Conservation (phyloP, 2,329 filamentous ascomycete species). For the Fusarium pseudograminearum region DNA sequence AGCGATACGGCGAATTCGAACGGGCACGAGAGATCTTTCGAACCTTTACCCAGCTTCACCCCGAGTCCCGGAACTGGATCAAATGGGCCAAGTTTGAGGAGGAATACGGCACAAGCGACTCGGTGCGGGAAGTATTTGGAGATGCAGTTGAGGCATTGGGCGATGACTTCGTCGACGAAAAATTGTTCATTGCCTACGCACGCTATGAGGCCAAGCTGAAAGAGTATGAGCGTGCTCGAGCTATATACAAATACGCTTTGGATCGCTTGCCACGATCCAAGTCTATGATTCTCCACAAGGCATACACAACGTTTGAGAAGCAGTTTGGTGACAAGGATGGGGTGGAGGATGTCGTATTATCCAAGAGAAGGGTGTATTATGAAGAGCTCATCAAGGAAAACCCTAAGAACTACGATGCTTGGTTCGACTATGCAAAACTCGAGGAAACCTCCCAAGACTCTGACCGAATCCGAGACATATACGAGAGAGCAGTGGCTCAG, state of each 20-base stretch:
- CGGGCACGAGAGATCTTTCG: conserved; percentile 90
- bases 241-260: conserved; percentile 96
- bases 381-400: conserved; percentile 95
- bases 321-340: conserved; percentile 95
- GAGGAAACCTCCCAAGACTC: conserved; percentile 87
- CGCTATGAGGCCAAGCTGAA: conserved; percentile 94
- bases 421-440: conserved; percentile 94
- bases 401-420: conserved; percentile 94
- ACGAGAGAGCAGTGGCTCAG: conserved; percentile 95
- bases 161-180: conserved; percentile 96
- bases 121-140: conserved; percentile 93
- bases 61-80: conserved; percentile 96
- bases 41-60: conserved; percentile 90
- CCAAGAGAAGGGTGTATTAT: conserved; percentile 91
- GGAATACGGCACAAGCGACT: conserved; percentile 90
- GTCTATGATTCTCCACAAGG: conserved; percentile 86
- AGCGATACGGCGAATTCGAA: conserved; percentile 92
- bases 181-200: conserved; percentile 95
- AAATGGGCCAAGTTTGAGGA: conserved; percentile 99
- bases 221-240: conserved; percentile 91
- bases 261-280: conserved; percentile 91
- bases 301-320: conserved; percentile 98
- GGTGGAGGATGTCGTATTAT: conserved; percentile 94
- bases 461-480: conserved; percentile 89
- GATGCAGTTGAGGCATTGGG: conserved; percentile 88